A percentile compares a stretch with the other conserved stretches of the same genome.
Evolutionary conservation across 805 yeast species (phyloP).

Genomic region (Danielia reshetovae): DNA sequence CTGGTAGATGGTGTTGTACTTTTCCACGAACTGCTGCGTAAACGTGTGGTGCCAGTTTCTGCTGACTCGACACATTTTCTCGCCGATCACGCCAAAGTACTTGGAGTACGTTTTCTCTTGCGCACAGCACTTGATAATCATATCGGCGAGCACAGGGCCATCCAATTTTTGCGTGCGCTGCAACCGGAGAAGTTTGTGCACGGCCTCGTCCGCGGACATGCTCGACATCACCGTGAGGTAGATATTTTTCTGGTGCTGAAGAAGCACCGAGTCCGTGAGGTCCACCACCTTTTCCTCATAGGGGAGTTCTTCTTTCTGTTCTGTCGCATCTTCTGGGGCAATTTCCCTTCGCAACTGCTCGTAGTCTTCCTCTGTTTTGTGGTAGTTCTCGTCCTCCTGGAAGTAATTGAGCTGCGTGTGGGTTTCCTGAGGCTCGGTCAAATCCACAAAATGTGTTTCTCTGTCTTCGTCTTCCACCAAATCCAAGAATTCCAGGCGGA

Average conservation of each 20-base stretch:
- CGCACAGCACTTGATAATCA: slow-evolving; percentile 74
- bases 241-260: slow-evolving; percentile 68
- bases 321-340: slow-evolving; percentile 16
- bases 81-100: slow-evolving; percentile 74
- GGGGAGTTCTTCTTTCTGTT: slow-evolving; percentile 2
- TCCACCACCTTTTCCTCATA: slow-evolving; percentile 47
- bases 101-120: slow-evolving; percentile 87
- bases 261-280: slow-evolving; percentile 60
- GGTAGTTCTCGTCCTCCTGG: slow-evolving; percentile 47
- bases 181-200: slow-evolving; percentile 70
- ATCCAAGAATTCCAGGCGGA: slow-evolving; percentile 41
- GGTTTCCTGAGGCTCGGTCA: slow-evolving; percentile 49
- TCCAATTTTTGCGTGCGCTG: slow-evolving; percentile 16
- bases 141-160: slow-evolving; percentile 51
- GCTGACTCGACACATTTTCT: slow-evolving; percentile 51
- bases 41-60: slow-evolving; percentile 58
- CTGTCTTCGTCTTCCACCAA: slow-evolving; percentile 62
- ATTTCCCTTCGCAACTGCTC: slow-evolving; percentile 39
- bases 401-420: slow-evolving; percentile 49
- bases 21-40: slow-evolving; percentile 46
- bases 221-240: slow-evolving; percentile 85
- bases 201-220: slow-evolving; percentile 89
- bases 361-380: slow-evolving; percentile 48
- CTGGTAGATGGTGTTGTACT: slow-evolving; percentile 58
- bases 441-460: slow-evolving; percentile 49